Conservation (phyloP, 1,284 basidiomycete species). For the Caloboletus inedulis region DNA sequence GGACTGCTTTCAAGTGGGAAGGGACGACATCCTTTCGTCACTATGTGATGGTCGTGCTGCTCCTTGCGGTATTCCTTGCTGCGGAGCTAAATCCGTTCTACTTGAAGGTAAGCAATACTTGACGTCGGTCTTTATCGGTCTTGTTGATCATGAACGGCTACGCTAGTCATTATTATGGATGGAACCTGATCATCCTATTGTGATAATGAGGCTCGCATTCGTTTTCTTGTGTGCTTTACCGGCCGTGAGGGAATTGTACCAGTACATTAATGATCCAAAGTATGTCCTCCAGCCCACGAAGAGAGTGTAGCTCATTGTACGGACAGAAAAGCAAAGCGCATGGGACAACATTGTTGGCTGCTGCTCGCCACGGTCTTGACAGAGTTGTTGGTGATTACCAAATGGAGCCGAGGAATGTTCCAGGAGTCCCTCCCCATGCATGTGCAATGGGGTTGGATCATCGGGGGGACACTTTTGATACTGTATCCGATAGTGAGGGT, state of each 20-base stretch:
- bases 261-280: constrained; percentile 77
- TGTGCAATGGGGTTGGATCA: constrained; percentile 64
- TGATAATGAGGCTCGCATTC: constrained; percentile 68
- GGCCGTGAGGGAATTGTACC: constrained; percentile 74
- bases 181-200: constrained; percentile 81
- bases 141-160: constrained; percentile 12
- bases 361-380: constrained; percentile 78
- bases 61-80: constrained; percentile 75
- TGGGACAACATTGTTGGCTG: constrained; percentile 86
- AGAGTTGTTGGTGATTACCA: constrained; percentile 68
- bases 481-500: constrained; percentile 70
- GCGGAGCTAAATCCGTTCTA: constrained; percentile 85
- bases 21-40: constrained; percentile 73
- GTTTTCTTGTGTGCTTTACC: constrained; percentile 81
- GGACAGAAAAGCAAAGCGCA: constrained; percentile 66
- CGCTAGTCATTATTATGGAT: constrained; percentile 75
- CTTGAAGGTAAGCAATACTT: constrained; percentile 54
- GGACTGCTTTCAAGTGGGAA: constrained; percentile 84
- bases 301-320: neutral
- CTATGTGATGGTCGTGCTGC: constrained; percentile 69
- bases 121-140: constrained; percentile 12
- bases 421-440: constrained; percentile 55
- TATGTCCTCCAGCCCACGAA: constrained; percentile 35
- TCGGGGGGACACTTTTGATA: constrained; percentile 54
- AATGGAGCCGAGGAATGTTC: constrained; percentile 77